A percentile compares a stretch with the other conserved stretches of the same genome.
Evolutionary conservation across 1,139 yeast genomes (phyloP).

Genomic region (Lipomyces yarrowii): DNA sequence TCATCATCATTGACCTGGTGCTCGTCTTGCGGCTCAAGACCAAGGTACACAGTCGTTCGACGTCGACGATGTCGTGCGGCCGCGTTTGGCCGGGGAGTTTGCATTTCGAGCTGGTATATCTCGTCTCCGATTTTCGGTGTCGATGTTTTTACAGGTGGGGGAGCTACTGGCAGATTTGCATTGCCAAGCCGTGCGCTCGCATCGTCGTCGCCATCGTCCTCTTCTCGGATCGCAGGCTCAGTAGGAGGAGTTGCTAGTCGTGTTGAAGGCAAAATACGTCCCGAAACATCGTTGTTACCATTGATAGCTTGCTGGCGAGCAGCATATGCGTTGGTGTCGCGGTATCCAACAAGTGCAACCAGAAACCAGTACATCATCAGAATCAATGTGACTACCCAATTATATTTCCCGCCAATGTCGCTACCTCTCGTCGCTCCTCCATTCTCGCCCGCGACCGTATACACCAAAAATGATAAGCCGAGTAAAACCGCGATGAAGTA

Average conservation of each 20-base stretch:
- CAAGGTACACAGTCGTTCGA: background rate
- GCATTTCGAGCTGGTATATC: background rate
- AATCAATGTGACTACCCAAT: slow-evolving; percentile 7
- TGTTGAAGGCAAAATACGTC: background rate
- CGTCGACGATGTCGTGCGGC: background rate
- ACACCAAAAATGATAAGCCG: slow-evolving; percentile 7
- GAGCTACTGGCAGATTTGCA: background rate
- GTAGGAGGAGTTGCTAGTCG: background rate
- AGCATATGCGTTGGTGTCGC: background rate
- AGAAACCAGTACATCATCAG: slow-evolving; percentile 3
- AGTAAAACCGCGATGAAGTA: slow-evolving; percentile 5
- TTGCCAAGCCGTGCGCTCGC: background rate
- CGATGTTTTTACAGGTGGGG: background rate
- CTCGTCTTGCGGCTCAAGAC: background rate
- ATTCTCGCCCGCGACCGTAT: slow-evolving; percentile 5
- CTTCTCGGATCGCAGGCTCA: background rate
- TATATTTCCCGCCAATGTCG: background rate
- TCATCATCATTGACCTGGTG: background rate
- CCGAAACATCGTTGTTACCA: background rate
- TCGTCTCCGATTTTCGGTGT: background rate
- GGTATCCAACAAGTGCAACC: background rate
- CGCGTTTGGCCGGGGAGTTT: background rate
- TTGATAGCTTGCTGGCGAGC: background rate
- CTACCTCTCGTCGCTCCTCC: background rate
- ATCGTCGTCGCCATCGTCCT: background rate